Base-by-base conservation (phyloP, 163 green algal genomes). In the Scenedesmus sp. region DNA sequence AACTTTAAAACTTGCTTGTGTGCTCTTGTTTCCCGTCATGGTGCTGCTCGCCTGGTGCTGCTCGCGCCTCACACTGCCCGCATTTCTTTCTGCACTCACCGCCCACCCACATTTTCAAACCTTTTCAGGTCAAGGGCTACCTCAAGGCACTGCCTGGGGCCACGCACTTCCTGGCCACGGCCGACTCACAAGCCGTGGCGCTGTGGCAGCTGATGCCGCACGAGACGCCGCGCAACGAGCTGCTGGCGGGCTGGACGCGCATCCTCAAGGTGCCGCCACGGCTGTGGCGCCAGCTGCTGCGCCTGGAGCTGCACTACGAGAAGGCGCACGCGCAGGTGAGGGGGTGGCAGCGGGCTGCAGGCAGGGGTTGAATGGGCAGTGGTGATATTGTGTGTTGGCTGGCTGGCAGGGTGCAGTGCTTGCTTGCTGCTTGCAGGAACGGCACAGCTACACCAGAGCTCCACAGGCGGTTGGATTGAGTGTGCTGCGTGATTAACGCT, bases 121-220 rank as follows among this genome's bases (percentile, higher is more conserved):
- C 34, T 46, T 46, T 77, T 15, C 88, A 92, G 88, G 88, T 92
- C 16, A 88, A 88, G 46, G 88, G 88, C 20, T 93, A 91, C 59
- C 60, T 93, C 13, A 91, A 91, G 46, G 90, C 90, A 0, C 90
- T 93, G 76, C 90, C 73, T 34, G 70, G 64, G 16, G 90, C 90
- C 16, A 55, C 85, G 81, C 60, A 91, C 86, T 93, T 93, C 73
- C 86, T 93, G 6, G 84, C 90, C 59, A 93, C 90, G 54, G 57
- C n/a, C 46, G 90, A 93, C 85, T 34, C 52, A 70, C 60, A 62
- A 26, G 86, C 86, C 16, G 91, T 93, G 23, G 91, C 91, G 55
- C 87, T 93, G 54, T 93, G 91, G 91, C 91, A 93, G 86, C 91
- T 93, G 81, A 70, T 93, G 77, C 91, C 91, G n/a, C 10, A 89